phyloP scores from a whole-genome alignment of 2,329 filamentous ascomycete species.

The Tothia fuscella region DNA sequence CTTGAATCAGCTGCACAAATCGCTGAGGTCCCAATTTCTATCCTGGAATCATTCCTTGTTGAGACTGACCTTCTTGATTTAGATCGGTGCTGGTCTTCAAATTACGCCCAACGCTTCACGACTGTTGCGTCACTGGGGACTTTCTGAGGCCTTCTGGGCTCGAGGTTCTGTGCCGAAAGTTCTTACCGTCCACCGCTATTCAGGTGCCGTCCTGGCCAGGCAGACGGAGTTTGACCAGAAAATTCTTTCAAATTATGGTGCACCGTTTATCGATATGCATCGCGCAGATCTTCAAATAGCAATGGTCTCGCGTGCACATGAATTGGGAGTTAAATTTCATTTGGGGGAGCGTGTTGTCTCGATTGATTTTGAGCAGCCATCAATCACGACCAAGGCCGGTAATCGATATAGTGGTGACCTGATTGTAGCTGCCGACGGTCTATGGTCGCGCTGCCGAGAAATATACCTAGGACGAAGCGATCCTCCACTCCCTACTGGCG shows the following conservation, averaged over 20 bases:
- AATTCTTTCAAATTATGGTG: slow-evolving; percentile 35
- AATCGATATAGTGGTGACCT: slow-evolving; percentile 38
- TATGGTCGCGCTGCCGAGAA: slow-evolving; percentile 37
- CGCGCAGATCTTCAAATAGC: slow-evolving; percentile 39
- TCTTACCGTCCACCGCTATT: slow-evolving; percentile 42
- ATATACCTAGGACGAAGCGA: slow-evolving; percentile 33
- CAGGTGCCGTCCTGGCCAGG: slow-evolving; percentile 35
- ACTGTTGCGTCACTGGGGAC: slow-evolving; percentile 22
- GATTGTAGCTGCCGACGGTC: slow-evolving; percentile 51
- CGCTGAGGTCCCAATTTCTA: slow-evolving; percentile 29
- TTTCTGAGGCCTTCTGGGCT: slow-evolving; percentile 7
- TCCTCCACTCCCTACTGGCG: slow-evolving; percentile 37
- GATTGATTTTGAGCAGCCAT: slow-evolving; percentile 27
- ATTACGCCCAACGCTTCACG: slow-evolving; percentile 37
- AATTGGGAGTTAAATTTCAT: slow-evolving; percentile 36
- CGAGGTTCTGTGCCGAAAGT: slow-evolving; percentile 31
- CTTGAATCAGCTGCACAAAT: slow-evolving; percentile 37
- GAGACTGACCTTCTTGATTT: background rate
- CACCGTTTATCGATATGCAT: slow-evolving; percentile 44
- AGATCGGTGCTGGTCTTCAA: slow-evolving; percentile 39
- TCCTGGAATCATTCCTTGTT: no score
- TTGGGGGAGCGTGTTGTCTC: slow-evolving; percentile 33
- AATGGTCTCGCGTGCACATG: slow-evolving; percentile 34
- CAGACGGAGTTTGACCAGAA: slow-evolving; percentile 41
- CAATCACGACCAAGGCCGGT: slow-evolving; percentile 30